Evolutionary conservation across 1,139 yeast genomes (phyloP), one percentile per base, ranked within the genome.

Genomic region (Pneumocystis canis): DNA sequence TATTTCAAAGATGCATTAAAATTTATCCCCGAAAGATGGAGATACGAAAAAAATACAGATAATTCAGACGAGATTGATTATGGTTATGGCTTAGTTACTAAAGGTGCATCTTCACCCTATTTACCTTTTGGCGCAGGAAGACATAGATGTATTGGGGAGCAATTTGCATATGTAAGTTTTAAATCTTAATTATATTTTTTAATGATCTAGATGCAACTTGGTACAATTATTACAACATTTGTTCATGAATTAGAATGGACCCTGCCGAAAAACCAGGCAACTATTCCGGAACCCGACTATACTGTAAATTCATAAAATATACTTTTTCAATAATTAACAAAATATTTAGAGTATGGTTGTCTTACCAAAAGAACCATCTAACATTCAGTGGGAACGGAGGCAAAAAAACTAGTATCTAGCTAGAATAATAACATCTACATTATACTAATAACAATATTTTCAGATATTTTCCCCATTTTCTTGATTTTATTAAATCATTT

Each of bases 101-200:
- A 92, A 77, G 98, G 97, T 76, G 97, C 92, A 58, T 78, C 87
- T 31, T 88, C 96, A 61, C 96, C 98, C 63, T 94, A 89, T 76
- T 82, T 92, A 74, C 98, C 98, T 63, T 92, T 92, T 72, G 98
- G 98, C 70, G 98, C 97, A 75, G 99, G 99, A 69, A 87, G 99
- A 80, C 99, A 92, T 75, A 86, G 98, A 78, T 92, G 99, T 78
- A 89, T 92, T 72, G 99, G 99, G 71, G 99, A 92, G 77, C 97
- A 90, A 73, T 92, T 92, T 78, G 99, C 99, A 58, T 89, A 85
- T 74, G 84, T 86, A 69, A 30, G 37, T 5, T n/a, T 30, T 28
- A 39, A 30, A 39, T 35, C 4, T 25, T 39, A 57, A 39, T 11
- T 25, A 47, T 47, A 57, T 28, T 57, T 35, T 35, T 11, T 57